phyloP scores from a whole-genome alignment of 768 basidiomycete species.

The Boletellus ananas region DNA sequence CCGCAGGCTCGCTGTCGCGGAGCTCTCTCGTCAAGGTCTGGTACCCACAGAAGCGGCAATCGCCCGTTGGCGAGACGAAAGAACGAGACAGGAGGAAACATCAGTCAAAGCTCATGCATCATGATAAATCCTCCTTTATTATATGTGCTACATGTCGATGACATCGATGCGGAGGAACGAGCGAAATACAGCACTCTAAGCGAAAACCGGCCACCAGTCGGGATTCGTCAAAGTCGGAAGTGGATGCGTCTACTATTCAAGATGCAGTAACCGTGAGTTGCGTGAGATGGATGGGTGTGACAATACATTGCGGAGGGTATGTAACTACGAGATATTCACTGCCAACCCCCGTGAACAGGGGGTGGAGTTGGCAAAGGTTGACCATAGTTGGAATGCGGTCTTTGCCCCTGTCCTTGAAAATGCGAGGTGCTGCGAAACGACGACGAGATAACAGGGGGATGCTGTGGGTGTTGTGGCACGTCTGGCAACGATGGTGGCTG shows the following conservation, averaged over 20 bases:
- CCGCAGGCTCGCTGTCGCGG: constrained; percentile 69
- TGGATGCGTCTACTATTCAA: constrained; percentile 8
- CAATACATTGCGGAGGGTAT: constrained; percentile 15
- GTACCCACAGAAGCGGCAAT: constrained; percentile 84
- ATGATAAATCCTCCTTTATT: constrained; percentile 5
- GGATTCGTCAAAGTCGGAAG: neutral
- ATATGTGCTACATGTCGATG: constrained; percentile 11
- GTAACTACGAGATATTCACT: constrained; percentile 19
- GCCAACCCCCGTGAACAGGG: constrained; percentile 23
- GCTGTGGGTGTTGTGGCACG: constrained; percentile 26
- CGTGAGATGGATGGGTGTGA: constrained; percentile 7
- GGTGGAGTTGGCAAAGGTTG: constrained; percentile 29
- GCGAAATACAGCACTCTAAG: constrained; percentile 20
- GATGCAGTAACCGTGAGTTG: constrained; percentile 11
- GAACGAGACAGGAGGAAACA: constrained; percentile 19
- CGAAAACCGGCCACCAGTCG: neutral
- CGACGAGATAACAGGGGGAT: constrained; percentile 22
- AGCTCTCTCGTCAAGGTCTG: constrained; percentile 69
- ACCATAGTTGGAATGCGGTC: constrained; percentile 33
- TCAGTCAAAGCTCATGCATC: constrained; percentile 4
- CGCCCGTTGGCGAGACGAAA: constrained; percentile 65
- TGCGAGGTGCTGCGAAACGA: constrained; percentile 28
- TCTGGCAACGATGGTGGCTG: constrained; percentile 33
- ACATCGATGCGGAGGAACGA: constrained; percentile 3
- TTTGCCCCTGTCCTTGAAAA: constrained; percentile 40